Percentiles rank a stretch among this genome's conserved stretches.
phyloP scores from a whole-genome alignment of 2,329 filamentous ascomycete genomes.

The Botrytis paeoniae region DNA sequence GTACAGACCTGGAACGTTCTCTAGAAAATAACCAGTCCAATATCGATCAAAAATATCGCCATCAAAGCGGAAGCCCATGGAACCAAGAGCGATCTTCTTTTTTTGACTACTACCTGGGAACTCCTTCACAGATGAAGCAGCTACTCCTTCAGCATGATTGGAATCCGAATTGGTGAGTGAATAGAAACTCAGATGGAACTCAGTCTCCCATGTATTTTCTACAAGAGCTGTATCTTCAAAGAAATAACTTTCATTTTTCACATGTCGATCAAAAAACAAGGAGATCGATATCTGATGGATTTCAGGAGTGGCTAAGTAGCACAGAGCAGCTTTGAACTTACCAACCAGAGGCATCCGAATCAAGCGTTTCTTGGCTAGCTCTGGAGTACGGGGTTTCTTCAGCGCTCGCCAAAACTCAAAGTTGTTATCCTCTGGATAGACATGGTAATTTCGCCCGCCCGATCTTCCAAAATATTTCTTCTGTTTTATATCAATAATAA shows the following conservation, averaged over 20 bases:
- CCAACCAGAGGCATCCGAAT: neutral
- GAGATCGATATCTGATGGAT: neutral
- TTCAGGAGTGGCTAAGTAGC: neutral
- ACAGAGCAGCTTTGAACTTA: neutral
- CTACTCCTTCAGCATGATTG: neutral
- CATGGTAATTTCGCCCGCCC: accelerated
- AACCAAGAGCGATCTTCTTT: neutral
- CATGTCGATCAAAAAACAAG: neutral
- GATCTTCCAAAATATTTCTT: accelerated
- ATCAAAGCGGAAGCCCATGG: neutral
- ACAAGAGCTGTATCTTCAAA: neutral
- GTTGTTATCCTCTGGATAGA: accelerated
- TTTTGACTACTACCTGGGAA: neutral
- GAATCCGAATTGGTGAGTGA: neutral
- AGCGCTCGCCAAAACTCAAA: too few species aligned
- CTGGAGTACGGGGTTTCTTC: neutral
- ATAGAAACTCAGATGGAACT: neutral
- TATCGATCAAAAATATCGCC: neutral
- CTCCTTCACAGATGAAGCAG: neutral
- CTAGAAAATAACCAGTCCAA: neutral
- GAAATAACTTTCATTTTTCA: neutral
- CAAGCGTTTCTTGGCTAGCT: neutral
- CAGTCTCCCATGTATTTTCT: neutral
- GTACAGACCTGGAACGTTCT: neutral
- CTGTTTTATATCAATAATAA: neutral